A percentile compares a stretch with the other conserved stretches of the same genome.
Evolutionary conservation across 1,284 basidiomycete species (phyloP).

Genomic region (Porodaedalea pini): DNA sequence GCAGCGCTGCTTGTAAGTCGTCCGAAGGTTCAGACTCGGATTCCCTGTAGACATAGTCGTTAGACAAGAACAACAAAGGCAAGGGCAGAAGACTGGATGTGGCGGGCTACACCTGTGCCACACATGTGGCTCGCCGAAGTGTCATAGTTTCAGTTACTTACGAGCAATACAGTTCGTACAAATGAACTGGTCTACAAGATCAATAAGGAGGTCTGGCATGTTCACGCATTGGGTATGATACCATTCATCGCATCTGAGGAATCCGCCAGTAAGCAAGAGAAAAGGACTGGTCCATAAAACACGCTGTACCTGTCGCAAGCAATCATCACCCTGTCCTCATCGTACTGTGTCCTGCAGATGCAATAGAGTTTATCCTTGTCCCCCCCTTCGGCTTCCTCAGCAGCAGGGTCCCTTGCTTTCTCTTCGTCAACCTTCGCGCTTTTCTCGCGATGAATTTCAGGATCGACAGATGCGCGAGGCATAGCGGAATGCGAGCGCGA

Average conservation of each 20-base stretch:
- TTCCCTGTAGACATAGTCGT: slow-evolving; percentile 44
- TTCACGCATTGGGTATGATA: slow-evolving; percentile 80
- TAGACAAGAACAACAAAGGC: slow-evolving; percentile 15
- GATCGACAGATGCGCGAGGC: slow-evolving; percentile 44
- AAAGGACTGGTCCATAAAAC: slow-evolving; percentile 14
- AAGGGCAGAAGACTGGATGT: neutral
- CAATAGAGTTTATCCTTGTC: slow-evolving; percentile 81
- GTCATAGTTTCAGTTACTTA: slow-evolving; percentile 36
- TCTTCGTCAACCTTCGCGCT: slow-evolving; percentile 37
- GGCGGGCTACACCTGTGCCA: neutral
- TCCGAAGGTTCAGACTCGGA: slow-evolving; percentile 53
- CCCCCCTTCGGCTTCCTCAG: slow-evolving; percentile 52
- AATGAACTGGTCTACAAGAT: slow-evolving; percentile 83
- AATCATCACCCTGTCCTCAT: slow-evolving; percentile 83
- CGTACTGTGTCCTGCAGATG: slow-evolving; percentile 75
- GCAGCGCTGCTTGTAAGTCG: slow-evolving; percentile 79
- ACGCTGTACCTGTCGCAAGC: slow-evolving; percentile 75
- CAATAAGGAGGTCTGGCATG: slow-evolving; percentile 72
- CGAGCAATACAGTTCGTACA: slow-evolving; percentile 74
- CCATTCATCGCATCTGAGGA: slow-evolving; percentile 79
- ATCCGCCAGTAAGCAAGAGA: neutral
- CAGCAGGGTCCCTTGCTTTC: slow-evolving; percentile 22
- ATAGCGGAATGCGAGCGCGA: slow-evolving; percentile 69
- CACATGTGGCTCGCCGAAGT: neutral
- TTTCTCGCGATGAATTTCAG: slow-evolving; percentile 31